Evolutionary conservation across 176 grass and related monocot genomes (phyloP).

Genomic region (Phoenix roebelenii): DNA sequence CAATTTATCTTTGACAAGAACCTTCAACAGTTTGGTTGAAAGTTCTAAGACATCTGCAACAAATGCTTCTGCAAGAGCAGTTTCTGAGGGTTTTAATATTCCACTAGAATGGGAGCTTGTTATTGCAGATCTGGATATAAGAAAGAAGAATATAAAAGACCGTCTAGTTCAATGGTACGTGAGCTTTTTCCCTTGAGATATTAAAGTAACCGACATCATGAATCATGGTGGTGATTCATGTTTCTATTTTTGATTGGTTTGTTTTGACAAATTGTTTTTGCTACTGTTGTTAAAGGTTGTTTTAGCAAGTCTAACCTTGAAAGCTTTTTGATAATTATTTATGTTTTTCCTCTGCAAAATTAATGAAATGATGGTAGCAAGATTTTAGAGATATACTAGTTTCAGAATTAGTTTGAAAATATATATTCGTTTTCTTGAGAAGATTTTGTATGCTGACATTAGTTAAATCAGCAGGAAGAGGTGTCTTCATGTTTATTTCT

Average conservation of each 20-base stretch:
- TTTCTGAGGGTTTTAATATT: slow-evolving; percentile 16
- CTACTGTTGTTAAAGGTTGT: neutral
- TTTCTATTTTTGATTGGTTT: neutral
- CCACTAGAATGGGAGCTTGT: slow-evolving; percentile 59
- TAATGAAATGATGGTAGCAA: too few relatives aligned
- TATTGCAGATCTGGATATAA: slow-evolving; percentile 44
- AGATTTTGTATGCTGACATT: too few relatives aligned
- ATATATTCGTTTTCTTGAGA: too few relatives aligned
- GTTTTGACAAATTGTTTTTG: neutral
- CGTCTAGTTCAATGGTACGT: slow-evolving; percentile 63
- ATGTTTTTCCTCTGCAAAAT: too few relatives aligned
- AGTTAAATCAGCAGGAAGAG: too few relatives aligned
- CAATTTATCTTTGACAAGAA: slow-evolving; percentile 14
- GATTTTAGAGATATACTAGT: too few relatives aligned
- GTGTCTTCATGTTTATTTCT: too few relatives aligned
- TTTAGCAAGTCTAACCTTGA: too few relatives aligned
- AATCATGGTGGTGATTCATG: neutral
- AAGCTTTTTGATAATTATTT: too few relatives aligned
- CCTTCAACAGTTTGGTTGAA: slow-evolving; percentile 2
- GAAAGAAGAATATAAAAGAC: slow-evolving; percentile 51
- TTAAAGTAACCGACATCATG: too few relatives aligned
- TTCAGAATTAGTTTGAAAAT: too few relatives aligned
- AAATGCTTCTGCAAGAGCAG: neutral
- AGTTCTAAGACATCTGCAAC: too few relatives aligned
- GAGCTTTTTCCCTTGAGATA: neutral